Base-by-base conservation (phyloP, 2,329 filamentous ascomycete genomes). In the Sporothrix luriei region DNA sequence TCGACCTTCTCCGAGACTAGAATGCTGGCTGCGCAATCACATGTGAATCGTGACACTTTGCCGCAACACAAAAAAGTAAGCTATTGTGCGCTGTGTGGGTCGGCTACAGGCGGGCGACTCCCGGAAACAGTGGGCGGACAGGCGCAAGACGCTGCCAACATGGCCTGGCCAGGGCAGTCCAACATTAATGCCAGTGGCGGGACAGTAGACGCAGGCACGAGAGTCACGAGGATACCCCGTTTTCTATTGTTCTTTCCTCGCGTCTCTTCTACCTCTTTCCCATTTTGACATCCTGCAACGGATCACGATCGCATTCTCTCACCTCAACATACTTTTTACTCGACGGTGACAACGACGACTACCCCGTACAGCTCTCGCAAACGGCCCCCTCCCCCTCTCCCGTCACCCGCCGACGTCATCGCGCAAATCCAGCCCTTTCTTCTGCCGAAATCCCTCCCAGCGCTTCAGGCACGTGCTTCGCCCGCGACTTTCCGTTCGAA, bases 381-480 rank as follows among this genome's bases (percentile, higher is more conserved):
- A 26, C n/a, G n/a, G n/a, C n/a, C n/a, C n/a, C 29, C 38, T 19
- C 21, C 38, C 38, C 38, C 57, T 43, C 21, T 16, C 38, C 57
- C n/a, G 6, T 33, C 55, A 9, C 33, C n/a, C 19, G n/a, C 59
- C 59, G 59, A 62, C 59, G 59, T 62, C 59, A 62, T 62, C 40
- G 9, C 21, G 19, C 13, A 26, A 9, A 46, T 26, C n/a, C 19
- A 49, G 4, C 38, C 38, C 14, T 16, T 29, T 33, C 4, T 16
- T 4, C 55, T 21, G 33, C 33, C 29, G 6, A n/a, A 43, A 61
- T 38, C 55, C 38, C 40, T 24, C 57, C 57, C n/a, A 62, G 13
- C 40, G 54, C 54, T 26, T 16, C 57, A 62, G 46, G 61, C 61
- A 65, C 61, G 43, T 65, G 61, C 62, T 51, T 49, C 46, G 26